Evolutionary conservation across 2,329 filamentous ascomycete genomes (phyloP).

Genomic region (Alternaria sp.): DNA sequence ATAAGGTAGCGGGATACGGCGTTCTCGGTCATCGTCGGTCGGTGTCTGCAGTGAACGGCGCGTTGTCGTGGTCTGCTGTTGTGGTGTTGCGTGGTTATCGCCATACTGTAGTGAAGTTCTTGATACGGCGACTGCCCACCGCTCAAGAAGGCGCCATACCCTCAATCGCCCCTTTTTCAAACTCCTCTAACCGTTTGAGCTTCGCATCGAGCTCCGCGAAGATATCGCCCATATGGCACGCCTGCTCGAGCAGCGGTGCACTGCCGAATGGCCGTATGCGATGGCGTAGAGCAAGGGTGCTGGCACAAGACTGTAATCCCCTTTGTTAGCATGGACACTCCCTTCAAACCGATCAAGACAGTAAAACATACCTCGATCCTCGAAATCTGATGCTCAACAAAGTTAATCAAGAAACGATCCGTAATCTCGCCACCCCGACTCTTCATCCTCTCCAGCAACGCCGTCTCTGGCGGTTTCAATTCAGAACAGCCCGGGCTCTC

Average conservation of each 20-base stretch:
- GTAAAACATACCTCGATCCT: conserved; percentile 80
- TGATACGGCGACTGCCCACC: neutral
- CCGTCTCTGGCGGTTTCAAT: conserved; percentile 80
- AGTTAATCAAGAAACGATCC: conserved; percentile 84
- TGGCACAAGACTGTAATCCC: conserved; percentile 82
- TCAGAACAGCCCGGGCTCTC: conserved; percentile 70
- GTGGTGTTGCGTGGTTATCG: neutral
- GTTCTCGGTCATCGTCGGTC: neutral
- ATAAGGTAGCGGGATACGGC: neutral
- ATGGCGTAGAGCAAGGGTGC: conserved; percentile 79
- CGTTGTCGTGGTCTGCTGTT: neutral
- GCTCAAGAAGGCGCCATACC: conserved; percentile 35
- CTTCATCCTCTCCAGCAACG: conserved; percentile 77
- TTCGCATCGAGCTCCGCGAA: conserved; percentile 67
- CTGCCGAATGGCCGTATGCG: conserved; percentile 74
- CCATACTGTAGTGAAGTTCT: neutral
- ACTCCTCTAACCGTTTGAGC: conserved; percentile 65
- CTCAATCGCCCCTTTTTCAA: conserved; percentile 35
- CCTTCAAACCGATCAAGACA: neutral
- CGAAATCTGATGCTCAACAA: conserved; percentile 93
- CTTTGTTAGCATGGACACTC: conserved; percentile 26
- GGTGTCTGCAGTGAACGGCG: neutral
- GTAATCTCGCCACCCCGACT: conserved; percentile 81
- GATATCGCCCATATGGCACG: conserved; percentile 77
- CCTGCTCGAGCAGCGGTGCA: conserved; percentile 70